These are phyloP conservation scores for Cryptosporidium parvum DNA, from an alignment of 169 alveolate species.

Conservation along the genomic window DNA sequence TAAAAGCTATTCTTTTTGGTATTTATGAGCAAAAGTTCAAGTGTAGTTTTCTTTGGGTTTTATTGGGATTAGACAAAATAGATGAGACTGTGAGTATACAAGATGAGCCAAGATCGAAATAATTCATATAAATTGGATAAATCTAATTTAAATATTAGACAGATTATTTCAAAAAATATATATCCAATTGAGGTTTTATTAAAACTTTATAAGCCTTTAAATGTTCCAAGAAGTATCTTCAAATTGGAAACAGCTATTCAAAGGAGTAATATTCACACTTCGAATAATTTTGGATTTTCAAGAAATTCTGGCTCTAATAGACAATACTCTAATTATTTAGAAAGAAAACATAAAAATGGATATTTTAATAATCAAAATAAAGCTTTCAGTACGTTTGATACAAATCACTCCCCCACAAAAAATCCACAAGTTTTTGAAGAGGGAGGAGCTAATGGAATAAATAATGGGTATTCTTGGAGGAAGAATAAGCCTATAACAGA, in stretches of 20 bases:
- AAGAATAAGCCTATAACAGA: not conserved
- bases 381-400: not conserved
- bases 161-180: not conserved
- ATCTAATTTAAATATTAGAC: not conserved
- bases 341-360: not conserved
- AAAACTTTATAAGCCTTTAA: constrained; percentile 36
- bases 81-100: not conserved
- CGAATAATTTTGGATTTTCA: not conserved
- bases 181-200: constrained; percentile 36
- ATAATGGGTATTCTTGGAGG: not conserved
- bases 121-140: not conserved
- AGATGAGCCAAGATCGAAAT: not conserved
- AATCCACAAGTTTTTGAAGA: not conserved
- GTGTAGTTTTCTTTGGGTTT: not conserved
- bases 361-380: not conserved
- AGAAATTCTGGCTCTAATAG: not conserved
- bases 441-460: not conserved
- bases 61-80: not conserved
- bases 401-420: not conserved
- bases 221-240: constrained; percentile 29
- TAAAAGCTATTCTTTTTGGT: not conserved
- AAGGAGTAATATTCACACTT: not conserved
- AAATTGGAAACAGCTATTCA: constrained; percentile 10
- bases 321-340: not conserved
- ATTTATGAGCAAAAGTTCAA: constrained; percentile 8